A percentile compares a stretch with the other conserved stretches of the same genome.
These are phyloP conservation scores for Kandelia obovata DNA, from an alignment of 345 rosid genomes.

Conservation along the genomic window DNA sequence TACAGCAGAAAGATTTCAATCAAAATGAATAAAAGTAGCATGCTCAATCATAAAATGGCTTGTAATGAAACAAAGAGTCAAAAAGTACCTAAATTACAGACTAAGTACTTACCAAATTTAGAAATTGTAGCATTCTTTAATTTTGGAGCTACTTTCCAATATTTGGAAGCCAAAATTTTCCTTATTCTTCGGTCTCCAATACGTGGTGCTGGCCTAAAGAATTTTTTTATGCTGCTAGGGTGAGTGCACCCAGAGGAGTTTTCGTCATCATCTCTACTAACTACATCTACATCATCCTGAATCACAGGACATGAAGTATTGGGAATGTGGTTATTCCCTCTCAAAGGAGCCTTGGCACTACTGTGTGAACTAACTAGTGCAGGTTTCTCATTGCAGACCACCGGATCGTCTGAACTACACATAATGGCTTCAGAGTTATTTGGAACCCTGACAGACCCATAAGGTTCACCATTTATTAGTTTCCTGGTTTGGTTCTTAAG, in stretches of 20 bases:
- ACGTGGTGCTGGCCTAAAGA: slow-evolving; percentile 60
- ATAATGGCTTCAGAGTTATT: slow-evolving; percentile 26
- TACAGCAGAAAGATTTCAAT: slow-evolving; percentile 11
- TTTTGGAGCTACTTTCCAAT: slow-evolving; percentile 59
- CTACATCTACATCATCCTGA: slow-evolving; percentile 60
- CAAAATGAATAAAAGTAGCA: not conserved
- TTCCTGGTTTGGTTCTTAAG: slow-evolving; percentile 36
- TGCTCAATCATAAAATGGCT: not conserved
- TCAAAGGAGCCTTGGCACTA: slow-evolving; percentile 38
- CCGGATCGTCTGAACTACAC: slow-evolving; percentile 40
- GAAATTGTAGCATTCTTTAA: slow-evolving; percentile 46
- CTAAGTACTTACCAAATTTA: slow-evolving; percentile 44
- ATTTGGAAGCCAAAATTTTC: slow-evolving; percentile 79
- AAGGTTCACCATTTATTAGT: slow-evolving; percentile 29
- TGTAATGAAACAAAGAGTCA: slow-evolving; percentile 9
- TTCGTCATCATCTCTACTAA: slow-evolving; percentile 85
- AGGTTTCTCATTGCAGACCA: slow-evolving; percentile 54
- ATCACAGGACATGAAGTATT: slow-evolving; percentile 32
- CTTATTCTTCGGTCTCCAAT: slow-evolving; percentile 84
- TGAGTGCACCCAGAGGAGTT: slow-evolving; percentile 68
- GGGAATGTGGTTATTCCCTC: slow-evolving; percentile 29
- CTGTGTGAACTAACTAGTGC: slow-evolving; percentile 48
- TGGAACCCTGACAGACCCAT: slow-evolving; percentile 25
- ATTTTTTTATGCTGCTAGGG: slow-evolving; percentile 50
- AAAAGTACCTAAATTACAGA: not conserved